These are phyloP conservation scores for Phymatotrichopsis omnivora DNA, from an alignment of 2,329 filamentous ascomycete genomes.

Conservation along the genomic window DNA sequence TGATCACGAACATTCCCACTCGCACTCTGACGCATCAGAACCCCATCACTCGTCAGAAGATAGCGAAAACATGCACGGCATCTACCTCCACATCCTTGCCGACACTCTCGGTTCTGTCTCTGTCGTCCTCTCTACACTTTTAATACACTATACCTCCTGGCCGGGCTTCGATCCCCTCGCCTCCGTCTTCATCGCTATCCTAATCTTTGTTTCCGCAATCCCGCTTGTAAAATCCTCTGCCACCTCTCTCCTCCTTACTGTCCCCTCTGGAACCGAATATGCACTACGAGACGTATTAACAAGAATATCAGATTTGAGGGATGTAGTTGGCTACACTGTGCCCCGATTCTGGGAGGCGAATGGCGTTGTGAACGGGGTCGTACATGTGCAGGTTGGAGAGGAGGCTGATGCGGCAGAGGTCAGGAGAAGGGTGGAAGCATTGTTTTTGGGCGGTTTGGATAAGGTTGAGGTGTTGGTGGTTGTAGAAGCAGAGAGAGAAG, in stretches of 20 bases:
- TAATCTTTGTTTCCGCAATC: slow-evolving; percentile 87
- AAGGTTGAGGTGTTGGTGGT: slow-evolving; percentile 25
- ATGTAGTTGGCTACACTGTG: slow-evolving; percentile 74
- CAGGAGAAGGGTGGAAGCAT: slow-evolving; percentile 21
- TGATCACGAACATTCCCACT: slow-evolving; percentile 33
- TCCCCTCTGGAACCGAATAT: slow-evolving; percentile 80
- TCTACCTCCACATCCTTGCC: slow-evolving; percentile 89
- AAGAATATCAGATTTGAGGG: slow-evolving; percentile 69
- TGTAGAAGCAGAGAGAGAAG: slow-evolving; percentile 18
- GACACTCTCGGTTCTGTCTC: slow-evolving; percentile 91
- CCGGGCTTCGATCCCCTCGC: slow-evolving; percentile 89
- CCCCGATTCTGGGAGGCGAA: slow-evolving; percentile 83
- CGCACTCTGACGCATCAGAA: slow-evolving; percentile 33
- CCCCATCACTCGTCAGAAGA: slow-evolving; percentile 33
- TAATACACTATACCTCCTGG: slow-evolving; percentile 84
- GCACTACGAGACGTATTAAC: slow-evolving; percentile 74
- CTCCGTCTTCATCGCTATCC: slow-evolving; percentile 80
- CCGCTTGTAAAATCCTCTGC: slow-evolving; percentile 80
- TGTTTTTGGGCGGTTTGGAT: slow-evolving; percentile 19
- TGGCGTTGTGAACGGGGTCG: slow-evolving; percentile 18
- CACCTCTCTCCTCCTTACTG: slow-evolving; percentile 68
- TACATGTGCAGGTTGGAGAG: slow-evolving; percentile 22
- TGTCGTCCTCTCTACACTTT: slow-evolving; percentile 79
- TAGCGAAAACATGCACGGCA: slow-evolving; percentile 97
- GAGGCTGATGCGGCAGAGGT: slow-evolving; percentile 20